phyloP scores from a whole-genome alignment of 2,329 filamentous ascomycete species.

The Aureobasidium vineae region DNA sequence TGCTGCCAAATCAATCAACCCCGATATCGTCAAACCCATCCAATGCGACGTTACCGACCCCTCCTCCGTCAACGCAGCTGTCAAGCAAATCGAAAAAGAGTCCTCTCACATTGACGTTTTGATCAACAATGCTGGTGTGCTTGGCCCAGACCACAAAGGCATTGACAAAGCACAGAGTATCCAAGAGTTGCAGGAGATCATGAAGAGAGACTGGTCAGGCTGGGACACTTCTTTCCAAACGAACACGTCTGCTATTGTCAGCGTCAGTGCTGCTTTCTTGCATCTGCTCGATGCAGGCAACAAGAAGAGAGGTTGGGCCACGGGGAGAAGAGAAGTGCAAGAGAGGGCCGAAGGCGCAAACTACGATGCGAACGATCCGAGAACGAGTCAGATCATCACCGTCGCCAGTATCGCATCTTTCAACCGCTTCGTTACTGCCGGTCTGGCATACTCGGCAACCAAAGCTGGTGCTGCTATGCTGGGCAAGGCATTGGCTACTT shows the following conservation, averaged over 20 bases:
- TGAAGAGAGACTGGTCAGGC: conserved; percentile 38
- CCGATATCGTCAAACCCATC: conserved; percentile 42
- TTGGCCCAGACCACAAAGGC: conserved; percentile 45
- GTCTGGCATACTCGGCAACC: conserved; percentile 46
- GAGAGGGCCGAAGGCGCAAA: conserved; percentile 29
- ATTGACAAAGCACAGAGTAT: conserved; percentile 48
- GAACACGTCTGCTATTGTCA: conserved; percentile 48
- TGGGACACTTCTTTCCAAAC: conserved; percentile 45
- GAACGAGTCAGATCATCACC: conserved; percentile 50
- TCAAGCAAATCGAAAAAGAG: conserved; percentile 45
- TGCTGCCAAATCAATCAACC: conserved; percentile 39
- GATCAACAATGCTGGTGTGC: conserved; percentile 38
- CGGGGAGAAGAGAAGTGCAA: conserved; percentile 37
- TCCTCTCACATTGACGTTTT: conserved; percentile 52
- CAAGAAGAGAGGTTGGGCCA: conserved; percentile 42
- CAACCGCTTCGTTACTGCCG: conserved; percentile 40
- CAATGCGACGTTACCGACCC: conserved; percentile 47
- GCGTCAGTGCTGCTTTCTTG: conserved; percentile 47
- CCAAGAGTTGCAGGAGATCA: conserved; percentile 44
- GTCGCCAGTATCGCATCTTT: conserved; percentile 45
- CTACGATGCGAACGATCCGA: conserved; percentile 38
- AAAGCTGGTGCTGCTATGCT: conserved; percentile 48
- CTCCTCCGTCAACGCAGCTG: conserved; percentile 44
- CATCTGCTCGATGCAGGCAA: conserved; percentile 49
- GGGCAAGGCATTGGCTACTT: conserved; percentile 46